Conservation (phyloP, 2,329 filamentous ascomycete genomes). For the Echinosphaeria canescens region DNA sequence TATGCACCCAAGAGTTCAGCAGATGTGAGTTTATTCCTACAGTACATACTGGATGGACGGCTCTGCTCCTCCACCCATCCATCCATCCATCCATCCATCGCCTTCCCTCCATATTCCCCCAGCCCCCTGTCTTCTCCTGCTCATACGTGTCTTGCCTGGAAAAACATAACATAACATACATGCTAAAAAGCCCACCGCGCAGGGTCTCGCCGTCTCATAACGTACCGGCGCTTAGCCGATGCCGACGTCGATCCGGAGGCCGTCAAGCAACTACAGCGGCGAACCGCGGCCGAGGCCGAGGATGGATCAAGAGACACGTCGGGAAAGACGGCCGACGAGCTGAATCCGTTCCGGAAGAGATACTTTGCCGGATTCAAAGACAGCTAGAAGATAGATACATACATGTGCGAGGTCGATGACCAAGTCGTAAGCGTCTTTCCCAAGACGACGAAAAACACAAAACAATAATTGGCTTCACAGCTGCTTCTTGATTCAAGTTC, state of each 20-base stretch:
- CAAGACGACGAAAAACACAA: no score
- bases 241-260: slow-evolving; percentile 23
- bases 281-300: slow-evolving; percentile 7
- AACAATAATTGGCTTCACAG: no score
- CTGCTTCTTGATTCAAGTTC: no score
- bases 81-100: not conserved
- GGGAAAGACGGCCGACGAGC: slow-evolving; percentile 31
- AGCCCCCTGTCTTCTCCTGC: not conserved
- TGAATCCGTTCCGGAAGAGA: slow-evolving; percentile 35
- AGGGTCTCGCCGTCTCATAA: slow-evolving; percentile 81
- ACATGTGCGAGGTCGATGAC: no score
- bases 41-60: no score
- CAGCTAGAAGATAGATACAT: no score
- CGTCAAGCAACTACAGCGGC: slow-evolving; percentile 12
- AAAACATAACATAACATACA: no score
- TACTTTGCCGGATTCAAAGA: slow-evolving; percentile 40
- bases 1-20: slow-evolving; percentile 75
- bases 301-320: slow-evolving; percentile 8
- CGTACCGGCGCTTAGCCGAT: slow-evolving; percentile 54
- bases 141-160: no score
- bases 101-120: not conserved
- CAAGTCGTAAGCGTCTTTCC: no score
- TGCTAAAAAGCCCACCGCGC: slow-evolving; percentile 3
- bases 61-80: slow-evolving; percentile 1
- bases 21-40: slow-evolving; percentile 47